Conservation (phyloP, 1,139 yeast species). For the Taphrina deformans region DNA sequence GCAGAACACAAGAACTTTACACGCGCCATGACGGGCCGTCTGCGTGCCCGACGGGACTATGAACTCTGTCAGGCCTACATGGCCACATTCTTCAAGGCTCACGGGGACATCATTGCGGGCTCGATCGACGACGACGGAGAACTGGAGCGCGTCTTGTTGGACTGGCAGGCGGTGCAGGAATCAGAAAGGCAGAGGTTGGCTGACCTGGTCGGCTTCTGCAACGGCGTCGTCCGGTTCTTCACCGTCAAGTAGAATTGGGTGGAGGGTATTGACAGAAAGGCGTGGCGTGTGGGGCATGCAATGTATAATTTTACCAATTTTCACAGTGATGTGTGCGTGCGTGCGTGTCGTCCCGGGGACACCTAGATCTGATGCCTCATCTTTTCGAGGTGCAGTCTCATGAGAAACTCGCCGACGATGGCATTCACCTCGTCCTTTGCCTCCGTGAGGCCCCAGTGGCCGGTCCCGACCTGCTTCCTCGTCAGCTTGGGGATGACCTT, state of each 20-base stretch:
- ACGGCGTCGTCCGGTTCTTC: constrained; percentile 74
- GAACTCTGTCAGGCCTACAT: constrained; percentile 78
- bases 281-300: not conserved
- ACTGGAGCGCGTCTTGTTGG: constrained; percentile 49
- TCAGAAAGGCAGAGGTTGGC: constrained; percentile 58
- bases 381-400: constrained; percentile 11
- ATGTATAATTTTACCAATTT: too few species aligned
- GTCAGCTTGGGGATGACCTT: constrained; percentile 1
- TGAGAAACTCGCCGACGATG: constrained; percentile 12
- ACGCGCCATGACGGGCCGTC: constrained; percentile 62
- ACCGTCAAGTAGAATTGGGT: not conserved
- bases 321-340: too few species aligned
- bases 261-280: not conserved
- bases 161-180: constrained; percentile 55
- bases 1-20: constrained; percentile 67
- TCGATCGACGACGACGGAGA: constrained; percentile 44
- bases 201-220: constrained; percentile 71
- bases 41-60: constrained; percentile 59
- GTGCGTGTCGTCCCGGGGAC: too few species aligned
- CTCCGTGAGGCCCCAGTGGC: constrained; percentile 27
- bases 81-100: constrained; percentile 69
- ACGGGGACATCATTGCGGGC: constrained; percentile 74
- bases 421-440: constrained; percentile 19
- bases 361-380: constrained; percentile 14
- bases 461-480: constrained; percentile 10